A percentile compares a stretch with the other conserved stretches of the same genome.
Evolutionary conservation across 2,329 filamentous ascomycete genomes (phyloP).

Genomic region (Botrytis tulipae): DNA sequence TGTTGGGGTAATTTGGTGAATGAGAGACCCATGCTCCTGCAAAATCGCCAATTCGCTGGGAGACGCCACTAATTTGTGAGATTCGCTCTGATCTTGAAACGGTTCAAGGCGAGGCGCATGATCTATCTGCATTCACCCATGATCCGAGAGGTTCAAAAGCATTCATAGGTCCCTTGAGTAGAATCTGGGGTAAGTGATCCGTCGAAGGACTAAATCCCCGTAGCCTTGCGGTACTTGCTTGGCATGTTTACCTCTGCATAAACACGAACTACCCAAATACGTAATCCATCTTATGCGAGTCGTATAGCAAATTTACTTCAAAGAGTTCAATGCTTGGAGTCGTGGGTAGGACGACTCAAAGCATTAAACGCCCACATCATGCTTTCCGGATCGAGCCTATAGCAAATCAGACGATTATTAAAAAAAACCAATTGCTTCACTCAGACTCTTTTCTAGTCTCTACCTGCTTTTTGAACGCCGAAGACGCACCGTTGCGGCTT

Average conservation of each 20-base stretch:
- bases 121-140: not conserved
- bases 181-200: slow-evolving; percentile 2
- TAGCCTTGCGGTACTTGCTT: not conserved
- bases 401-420: not conserved
- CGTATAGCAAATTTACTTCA: not conserved
- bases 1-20: slow-evolving; percentile 14
- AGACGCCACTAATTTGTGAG: not conserved
- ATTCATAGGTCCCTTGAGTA: not conserved
- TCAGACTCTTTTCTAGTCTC: not conserved
- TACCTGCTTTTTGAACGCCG: not conserved
- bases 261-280: not conserved
- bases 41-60: not conserved
- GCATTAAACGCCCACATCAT: not conserved
- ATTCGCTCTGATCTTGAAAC: slow-evolving; percentile 6
- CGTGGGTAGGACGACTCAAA: not conserved
- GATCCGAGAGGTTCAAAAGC: not conserved
- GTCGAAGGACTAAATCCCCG: not conserved
- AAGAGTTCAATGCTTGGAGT: not conserved
- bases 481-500: slow-evolving; percentile 12
- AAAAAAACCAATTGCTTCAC: not conserved
- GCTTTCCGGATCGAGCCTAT: not conserved
- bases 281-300: not conserved
- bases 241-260: not conserved
- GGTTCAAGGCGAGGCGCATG: not conserved
- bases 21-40: not conserved